Conservation (phyloP, 2,329 filamentous ascomycete species). For the Pyrenophora seminiperda region DNA sequence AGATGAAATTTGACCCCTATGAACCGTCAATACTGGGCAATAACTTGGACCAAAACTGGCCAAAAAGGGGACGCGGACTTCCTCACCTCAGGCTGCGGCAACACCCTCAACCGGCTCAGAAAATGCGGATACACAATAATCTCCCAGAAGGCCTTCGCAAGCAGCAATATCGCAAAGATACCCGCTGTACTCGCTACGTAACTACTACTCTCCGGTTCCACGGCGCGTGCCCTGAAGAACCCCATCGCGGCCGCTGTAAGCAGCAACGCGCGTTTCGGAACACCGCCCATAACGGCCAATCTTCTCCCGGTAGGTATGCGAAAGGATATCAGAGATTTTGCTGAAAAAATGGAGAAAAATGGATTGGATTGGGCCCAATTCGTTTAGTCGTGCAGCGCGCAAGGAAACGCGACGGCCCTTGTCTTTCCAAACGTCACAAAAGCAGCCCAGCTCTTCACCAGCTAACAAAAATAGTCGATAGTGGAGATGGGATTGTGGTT, state of each 20-base stretch:
- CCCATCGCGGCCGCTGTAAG: constrained; percentile 32
- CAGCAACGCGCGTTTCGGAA: constrained; percentile 35
- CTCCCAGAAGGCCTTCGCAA: constrained; percentile 47
- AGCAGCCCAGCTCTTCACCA: too few species aligned
- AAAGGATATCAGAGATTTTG: background rate
- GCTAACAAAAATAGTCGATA: too few species aligned
- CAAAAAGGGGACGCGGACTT: too few species aligned
- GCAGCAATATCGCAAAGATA: constrained; percentile 49
- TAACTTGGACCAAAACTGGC: background rate
- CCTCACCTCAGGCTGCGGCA: constrained; percentile 61
- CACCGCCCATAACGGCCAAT: too few species aligned
- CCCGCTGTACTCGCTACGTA: constrained; percentile 49
- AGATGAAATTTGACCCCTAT: constrained; percentile 42
- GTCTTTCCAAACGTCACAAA: too few species aligned
- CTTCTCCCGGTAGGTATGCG: too few species aligned
- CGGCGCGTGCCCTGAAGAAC: constrained; percentile 42
- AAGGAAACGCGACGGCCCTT: too few species aligned
- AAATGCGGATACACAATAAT: constrained; percentile 63
- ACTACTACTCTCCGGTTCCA: constrained; percentile 32
- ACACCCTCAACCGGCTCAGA: constrained; percentile 62
- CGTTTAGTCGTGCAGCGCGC: too few species aligned
- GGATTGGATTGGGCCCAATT: too few species aligned
- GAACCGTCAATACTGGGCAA: background rate
- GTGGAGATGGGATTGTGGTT: too few species aligned
- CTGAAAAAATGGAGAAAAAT: too few species aligned